A percentile compares a stretch with the other conserved stretches of the same genome.
These are phyloP conservation scores for Saturnispora quitensis DNA, from an alignment of 805 yeast genomes.

Conservation along the genomic window DNA sequence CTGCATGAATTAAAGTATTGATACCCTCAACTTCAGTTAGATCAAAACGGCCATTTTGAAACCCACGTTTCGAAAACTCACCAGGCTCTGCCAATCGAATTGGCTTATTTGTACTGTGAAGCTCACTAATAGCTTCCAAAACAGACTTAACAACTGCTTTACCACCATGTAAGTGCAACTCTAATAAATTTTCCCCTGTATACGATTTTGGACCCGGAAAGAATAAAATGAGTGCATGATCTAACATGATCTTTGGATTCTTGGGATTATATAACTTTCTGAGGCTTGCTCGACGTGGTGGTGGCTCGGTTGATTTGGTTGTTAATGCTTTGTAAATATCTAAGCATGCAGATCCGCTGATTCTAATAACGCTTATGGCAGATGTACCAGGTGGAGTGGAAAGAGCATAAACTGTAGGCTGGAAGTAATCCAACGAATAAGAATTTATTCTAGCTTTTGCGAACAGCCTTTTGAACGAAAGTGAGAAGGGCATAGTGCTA, in stretches of 20 bases:
- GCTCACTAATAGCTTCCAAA: conserved; percentile 44
- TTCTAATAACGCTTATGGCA: conserved; percentile 78
- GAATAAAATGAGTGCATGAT: conserved; percentile 64
- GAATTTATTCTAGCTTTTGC: background rate
- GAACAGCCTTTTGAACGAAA: background rate
- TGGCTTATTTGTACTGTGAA: conserved; percentile 38
- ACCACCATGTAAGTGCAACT: conserved; percentile 92
- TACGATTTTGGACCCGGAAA: conserved; percentile 71
- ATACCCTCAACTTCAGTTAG: conserved; percentile 88
- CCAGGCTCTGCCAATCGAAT: conserved; percentile 88
- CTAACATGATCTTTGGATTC: conserved; percentile 38
- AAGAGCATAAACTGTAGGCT: conserved; percentile 80
- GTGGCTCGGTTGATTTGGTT: conserved; percentile 28
- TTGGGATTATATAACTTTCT: conserved; percentile 37
- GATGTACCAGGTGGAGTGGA: conserved; percentile 77
- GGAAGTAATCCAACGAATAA: background rate
- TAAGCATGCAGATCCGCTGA: conserved; percentile 62
- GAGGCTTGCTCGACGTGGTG: conserved; percentile 47
- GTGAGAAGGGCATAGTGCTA: background rate
- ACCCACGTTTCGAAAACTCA: conserved; percentile 83
- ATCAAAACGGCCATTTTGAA: conserved; percentile 74
- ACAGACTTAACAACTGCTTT: conserved; percentile 71
- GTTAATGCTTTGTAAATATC: conserved; percentile 42
- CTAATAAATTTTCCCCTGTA: conserved; percentile 88
- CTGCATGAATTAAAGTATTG: conserved; percentile 82